Percentiles rank a stretch among this genome's conserved stretches.
phyloP scores from a whole-genome alignment of 768 basidiomycete genomes.

The Zangia roseola region DNA sequence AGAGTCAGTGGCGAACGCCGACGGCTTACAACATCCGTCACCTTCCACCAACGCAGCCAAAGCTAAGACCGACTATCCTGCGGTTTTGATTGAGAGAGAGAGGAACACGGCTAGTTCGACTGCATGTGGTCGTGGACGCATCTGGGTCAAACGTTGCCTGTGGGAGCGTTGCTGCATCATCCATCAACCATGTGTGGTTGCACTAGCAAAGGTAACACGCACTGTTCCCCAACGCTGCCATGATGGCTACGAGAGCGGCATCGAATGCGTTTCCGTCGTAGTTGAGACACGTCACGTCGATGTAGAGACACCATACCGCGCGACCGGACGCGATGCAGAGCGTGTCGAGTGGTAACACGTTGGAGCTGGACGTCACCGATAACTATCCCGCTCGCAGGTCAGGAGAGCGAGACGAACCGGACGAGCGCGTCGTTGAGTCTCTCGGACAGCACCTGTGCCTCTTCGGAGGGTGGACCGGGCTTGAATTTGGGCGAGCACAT shows the following conservation, averaged over 20 bases:
- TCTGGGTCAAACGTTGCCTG: constrained; percentile 72
- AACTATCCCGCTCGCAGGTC: background rate
- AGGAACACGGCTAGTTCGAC: constrained; percentile 44
- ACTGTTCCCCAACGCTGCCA: constrained; percentile 86
- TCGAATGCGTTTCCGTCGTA: constrained; percentile 97
- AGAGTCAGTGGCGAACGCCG: background rate
- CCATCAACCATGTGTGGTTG: background rate
- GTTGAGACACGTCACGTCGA: constrained; percentile 94
- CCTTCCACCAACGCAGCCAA: constrained; percentile 27
- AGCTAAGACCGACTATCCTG: constrained; percentile 21
- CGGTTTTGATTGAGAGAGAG: constrained; percentile 40
- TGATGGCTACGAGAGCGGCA: constrained; percentile 83
- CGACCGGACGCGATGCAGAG: constrained; percentile 81
- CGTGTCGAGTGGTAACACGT: constrained; percentile 58
- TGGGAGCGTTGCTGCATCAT: constrained; percentile 59
- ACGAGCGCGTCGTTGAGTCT: constrained; percentile 76
- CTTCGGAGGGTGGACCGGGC: constrained; percentile 91
- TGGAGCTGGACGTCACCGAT: constrained; percentile 46
- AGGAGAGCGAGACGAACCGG: constrained; percentile 44
- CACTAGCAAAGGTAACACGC: constrained; percentile 46
- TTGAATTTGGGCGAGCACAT: constrained; percentile 93
- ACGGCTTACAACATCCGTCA: background rate
- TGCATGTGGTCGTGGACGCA: constrained; percentile 59
- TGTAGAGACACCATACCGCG: constrained; percentile 90
- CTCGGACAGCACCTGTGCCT: constrained; percentile 89